Evolutionary conservation across 202 grass and related monocot species (phyloP), one percentile per base, ranked within the genome.

Genomic region (Brachypodium distachyon): DNA sequence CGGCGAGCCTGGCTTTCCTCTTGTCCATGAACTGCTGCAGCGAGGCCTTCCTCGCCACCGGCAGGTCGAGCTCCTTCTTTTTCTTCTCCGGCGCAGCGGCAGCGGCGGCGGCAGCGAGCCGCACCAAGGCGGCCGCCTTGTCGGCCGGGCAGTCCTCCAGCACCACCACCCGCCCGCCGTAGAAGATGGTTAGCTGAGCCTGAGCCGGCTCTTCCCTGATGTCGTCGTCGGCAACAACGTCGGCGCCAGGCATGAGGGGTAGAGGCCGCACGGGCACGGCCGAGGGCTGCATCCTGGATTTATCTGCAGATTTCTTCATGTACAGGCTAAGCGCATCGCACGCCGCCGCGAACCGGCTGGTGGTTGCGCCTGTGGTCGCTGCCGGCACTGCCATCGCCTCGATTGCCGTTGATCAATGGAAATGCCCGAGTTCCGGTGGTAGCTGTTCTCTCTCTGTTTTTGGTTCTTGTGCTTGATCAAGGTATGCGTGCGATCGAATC

Each of bases 21-120:
- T 85, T 92, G 70, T 87, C 84, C 32, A 89, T 77, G 72, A 96
- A 96, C 40, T 90, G 84, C 70, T 92, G 89, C 70, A 96, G 87
- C 7, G 89, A 96, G 43, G 75, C 81, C 82, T 84, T 90, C 61
- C 87, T 86, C 56, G 83, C 88, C 67, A 92, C 82, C 11, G 90
- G 93, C 41, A 96, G 72, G 82, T 96, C 90, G 25, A 25, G 3
- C 50, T 41, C n/a, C 34, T 25, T 3, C 2, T 21, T n/a, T 28
- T 12, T 7, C 4, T 26, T 29, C n/a, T n/a, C n/a, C n/a, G n/a
- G n/a, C n/a, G n/a, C n/a, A n/a, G n/a, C n/a, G 26, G 43, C 16
- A 38, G 18, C 76, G 0, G 65, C 65, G 3, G 70, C 61, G 9
- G 56, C 51, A 8, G 86, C 88, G 27, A 78, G 39, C 62, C 82